Evolutionary conservation across 208 protist genomes (phyloP), one percentile per base, ranked within the genome.

Genomic region (Crithidia fasciculata): DNA sequence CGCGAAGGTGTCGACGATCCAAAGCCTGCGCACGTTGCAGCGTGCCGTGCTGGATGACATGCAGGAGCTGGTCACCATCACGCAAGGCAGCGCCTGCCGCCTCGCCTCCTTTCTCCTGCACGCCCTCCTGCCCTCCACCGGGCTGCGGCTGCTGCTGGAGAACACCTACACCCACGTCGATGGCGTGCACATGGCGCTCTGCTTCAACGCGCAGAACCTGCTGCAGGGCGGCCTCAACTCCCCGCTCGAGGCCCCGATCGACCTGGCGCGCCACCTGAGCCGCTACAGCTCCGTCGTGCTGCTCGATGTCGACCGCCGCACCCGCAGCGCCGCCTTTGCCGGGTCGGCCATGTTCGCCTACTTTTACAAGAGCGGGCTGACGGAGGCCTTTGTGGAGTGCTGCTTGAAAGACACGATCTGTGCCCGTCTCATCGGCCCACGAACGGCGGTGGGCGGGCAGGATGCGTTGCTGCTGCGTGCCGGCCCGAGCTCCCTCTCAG

Each of bases 171-270:
- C 86, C 12, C 83, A 89, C 64, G 75, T 93, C 9, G 91, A 95
- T 72, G 91, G 87, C 41, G 67, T 95, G 43, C 91, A 95, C 74
- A 72, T 94, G 58, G 83, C 83, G 6, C 72, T 95, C 57, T 94
- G 88, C 69, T 92, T 93, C 79, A 84, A 86, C 64, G 82, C 77
- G 19, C 67, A 68, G 39, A 69, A 92, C 57, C 47, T 87, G 43
- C 76, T 92, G 53, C 80, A 80, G 52, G 81, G 78, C 15, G 60
- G 57, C 13, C 50, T 75, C 40, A 72, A 63, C 56, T 78, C 74
- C 18, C 53, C 83, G 5, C 71, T 85, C 43, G 87, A 91, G 84
- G 80, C 84, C n/a, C 82, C 84, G 10, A 64, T 95, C 28, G 87
- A 95, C 66, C 64, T 93, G 28, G 78, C 71, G 52, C 78, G 80